phyloP scores from a whole-genome alignment of 345 rosid genomes.

The Streptanthus diversifolius region DNA sequence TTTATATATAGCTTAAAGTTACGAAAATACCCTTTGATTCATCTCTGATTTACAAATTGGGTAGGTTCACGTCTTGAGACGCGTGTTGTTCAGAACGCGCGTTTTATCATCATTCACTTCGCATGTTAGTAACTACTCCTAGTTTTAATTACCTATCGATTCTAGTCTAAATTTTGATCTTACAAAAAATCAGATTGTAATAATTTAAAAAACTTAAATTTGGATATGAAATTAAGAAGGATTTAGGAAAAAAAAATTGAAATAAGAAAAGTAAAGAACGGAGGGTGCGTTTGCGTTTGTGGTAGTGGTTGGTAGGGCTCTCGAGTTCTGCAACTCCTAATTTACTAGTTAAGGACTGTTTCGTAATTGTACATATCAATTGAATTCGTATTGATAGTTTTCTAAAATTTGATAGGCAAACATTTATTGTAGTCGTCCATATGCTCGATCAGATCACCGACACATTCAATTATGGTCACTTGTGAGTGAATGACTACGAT shows the following conservation, averaged over 20 bases:
- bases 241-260: too few relatives aligned
- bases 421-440: slow-evolving; percentile 28
- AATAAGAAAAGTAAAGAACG: background rate
- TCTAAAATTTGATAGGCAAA: slow-evolving; percentile 16
- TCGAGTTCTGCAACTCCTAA: background rate
- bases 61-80: slow-evolving; percentile 28
- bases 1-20: slow-evolving; percentile 14
- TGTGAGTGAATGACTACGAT: background rate
- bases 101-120: slow-evolving; percentile 14
- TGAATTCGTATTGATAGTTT: background rate
- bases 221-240: background rate
- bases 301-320: slow-evolving; percentile 15
- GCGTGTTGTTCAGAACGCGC: slow-evolving; percentile 18
- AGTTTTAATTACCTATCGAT: background rate
- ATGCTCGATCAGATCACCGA: slow-evolving; percentile 36
- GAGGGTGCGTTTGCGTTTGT: background rate
- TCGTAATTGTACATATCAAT: background rate
- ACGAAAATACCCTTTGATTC: background rate
- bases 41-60: background rate
- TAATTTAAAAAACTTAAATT: background rate
- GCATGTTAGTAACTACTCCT: background rate
- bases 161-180: background rate
- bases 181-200: background rate
- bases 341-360: background rate
- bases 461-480: slow-evolving; percentile 22